phyloP scores from a whole-genome alignment of 257 asterid species.

The Przewalskia tangutica region DNA sequence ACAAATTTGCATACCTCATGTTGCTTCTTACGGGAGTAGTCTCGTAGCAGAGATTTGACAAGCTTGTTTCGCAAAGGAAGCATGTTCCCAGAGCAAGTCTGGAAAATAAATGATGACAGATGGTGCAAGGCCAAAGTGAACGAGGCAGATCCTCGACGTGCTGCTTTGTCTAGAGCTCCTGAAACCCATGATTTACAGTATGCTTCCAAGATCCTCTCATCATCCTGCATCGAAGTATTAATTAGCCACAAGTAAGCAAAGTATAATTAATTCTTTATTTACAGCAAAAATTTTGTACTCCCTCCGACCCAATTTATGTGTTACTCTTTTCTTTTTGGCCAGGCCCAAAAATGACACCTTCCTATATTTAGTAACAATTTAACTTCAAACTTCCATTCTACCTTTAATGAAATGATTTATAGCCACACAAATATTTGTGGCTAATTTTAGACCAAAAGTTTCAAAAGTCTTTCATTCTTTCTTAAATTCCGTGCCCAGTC shows the following conservation, averaged over 20 bases:
- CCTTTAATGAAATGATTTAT: too few relatives aligned
- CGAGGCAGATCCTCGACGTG: conserved; percentile 41
- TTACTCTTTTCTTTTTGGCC: too few relatives aligned
- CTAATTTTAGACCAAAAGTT: too few relatives aligned
- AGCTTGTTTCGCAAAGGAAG: conserved; percentile 55
- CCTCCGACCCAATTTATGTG: too few relatives aligned
- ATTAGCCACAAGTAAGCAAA: neutral
- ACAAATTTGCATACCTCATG: conserved; percentile 51
- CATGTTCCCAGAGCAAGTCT: conserved; percentile 18
- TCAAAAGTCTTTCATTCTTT: too few relatives aligned
- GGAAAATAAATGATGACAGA: conserved; percentile 62
- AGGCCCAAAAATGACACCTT: too few relatives aligned
- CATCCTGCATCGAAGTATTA: conserved; percentile 46
- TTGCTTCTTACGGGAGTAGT: conserved; percentile 55
- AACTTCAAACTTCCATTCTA: too few relatives aligned
- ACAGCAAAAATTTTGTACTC: neutral
- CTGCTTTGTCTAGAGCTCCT: conserved; percentile 85
- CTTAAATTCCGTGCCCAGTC: too few relatives aligned
- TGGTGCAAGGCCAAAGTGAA: conserved; percentile 69
- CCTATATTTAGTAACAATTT: too few relatives aligned
- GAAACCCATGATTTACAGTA: conserved; percentile 74
- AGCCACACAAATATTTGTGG: too few relatives aligned
- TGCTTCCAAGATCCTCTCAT: conserved; percentile 69
- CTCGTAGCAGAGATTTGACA: conserved; percentile 56
- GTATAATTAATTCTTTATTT: neutral